Evolutionary conservation across 2,329 filamentous ascomycete genomes (phyloP), one percentile per base, ranked within the genome.

Genomic region (Pyricularia pennisetigena): DNA sequence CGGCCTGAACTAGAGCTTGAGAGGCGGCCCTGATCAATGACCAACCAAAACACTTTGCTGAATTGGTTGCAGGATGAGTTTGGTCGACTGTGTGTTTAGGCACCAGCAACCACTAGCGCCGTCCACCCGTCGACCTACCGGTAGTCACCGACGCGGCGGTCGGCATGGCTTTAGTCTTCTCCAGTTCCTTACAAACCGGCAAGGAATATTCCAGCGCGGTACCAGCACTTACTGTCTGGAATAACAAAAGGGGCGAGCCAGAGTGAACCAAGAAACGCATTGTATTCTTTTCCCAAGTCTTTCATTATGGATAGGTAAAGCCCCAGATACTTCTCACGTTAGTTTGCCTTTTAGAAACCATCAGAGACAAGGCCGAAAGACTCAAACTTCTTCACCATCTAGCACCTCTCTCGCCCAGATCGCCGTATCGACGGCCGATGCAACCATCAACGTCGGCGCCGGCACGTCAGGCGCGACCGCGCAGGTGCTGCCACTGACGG

Each of bases 401-500:
- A 65, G 23, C 12, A 5, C 30, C 30, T 16, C 68, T 24, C 65
- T 69, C 1, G 65, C 65, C 30, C 61, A 67, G 24, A 64, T 23
- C 28, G 64, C 41, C 20, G 62, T 66, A 32, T 30, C 64, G 23
- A 66, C 54, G 29, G 32, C 68, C 7, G 65, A 35, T 9, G 68
- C 68, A 8, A 66, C 49, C 28, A 66, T 68, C 62, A 66, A 64
- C 10, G 54, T 68, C 14, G 66, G 66, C 68, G 63, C 35, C 64
- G 29, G 59, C 57, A 26, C 65, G 57, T 30, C 68, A 23, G 32
- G 26, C 54, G 57, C 68, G 14, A 62, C 65, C 20, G 65, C 64
- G 65, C 68, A 69, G 65, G 32, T 69, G 1, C 57, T 69, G 20
- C 62, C 68, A 8, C 67, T 67, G 65, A 65, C 67, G 8, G 24